A percentile compares a stretch with the other conserved stretches of the same genome.
These are phyloP conservation scores for Tephrocybe sp. DNA, from an alignment of 768 basidiomycete genomes.

Conservation along the genomic window DNA sequence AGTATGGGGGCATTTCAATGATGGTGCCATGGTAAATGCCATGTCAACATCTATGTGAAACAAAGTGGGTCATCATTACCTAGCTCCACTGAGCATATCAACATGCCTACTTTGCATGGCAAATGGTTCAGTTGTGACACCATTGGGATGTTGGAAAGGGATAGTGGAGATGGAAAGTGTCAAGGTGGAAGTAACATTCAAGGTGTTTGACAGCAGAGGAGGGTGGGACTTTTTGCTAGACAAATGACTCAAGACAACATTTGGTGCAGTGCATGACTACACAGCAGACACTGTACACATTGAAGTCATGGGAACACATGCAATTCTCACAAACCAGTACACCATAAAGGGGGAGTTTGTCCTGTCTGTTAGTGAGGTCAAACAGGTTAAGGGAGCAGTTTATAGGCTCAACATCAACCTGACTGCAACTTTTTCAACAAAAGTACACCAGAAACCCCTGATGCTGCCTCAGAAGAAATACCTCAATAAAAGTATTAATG, in stretches of 20 bases:
- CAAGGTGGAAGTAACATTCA: slow-evolving; percentile 13
- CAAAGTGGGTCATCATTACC: not conserved
- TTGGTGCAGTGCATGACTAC: slow-evolving; percentile 27
- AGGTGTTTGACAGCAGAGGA: slow-evolving; percentile 26
- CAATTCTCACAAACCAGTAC: not conserved
- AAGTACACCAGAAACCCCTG: slow-evolving; percentile 29
- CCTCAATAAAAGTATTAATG: slow-evolving; percentile 29
- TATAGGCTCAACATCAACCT: slow-evolving; percentile 33
- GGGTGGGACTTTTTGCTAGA: slow-evolving; percentile 28
- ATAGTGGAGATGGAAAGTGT: slow-evolving; percentile 1
- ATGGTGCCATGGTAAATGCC: slow-evolving; percentile 24
- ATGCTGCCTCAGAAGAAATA: slow-evolving; percentile 31
- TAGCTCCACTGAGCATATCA: slow-evolving; percentile 4
- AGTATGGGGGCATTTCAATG: slow-evolving; percentile 17
- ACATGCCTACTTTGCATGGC: slow-evolving; percentile 21
- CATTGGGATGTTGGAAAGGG: slow-evolving; percentile 8
- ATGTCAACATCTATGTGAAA: slow-evolving; percentile 9
- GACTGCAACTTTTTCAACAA: slow-evolving; percentile 27
- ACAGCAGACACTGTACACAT: slow-evolving; percentile 10
- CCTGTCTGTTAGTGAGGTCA: slow-evolving; percentile 37
- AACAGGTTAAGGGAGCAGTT: slow-evolving; percentile 25
- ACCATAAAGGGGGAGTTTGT: slow-evolving; percentile 14
- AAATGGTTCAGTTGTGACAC: slow-evolving; percentile 17
- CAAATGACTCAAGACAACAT: slow-evolving; percentile 24
- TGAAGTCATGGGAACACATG: not conserved